These are phyloP conservation scores for Pulveroboletus sp. DNA, from an alignment of 768 basidiomycete species.

Conservation along the genomic window DNA sequence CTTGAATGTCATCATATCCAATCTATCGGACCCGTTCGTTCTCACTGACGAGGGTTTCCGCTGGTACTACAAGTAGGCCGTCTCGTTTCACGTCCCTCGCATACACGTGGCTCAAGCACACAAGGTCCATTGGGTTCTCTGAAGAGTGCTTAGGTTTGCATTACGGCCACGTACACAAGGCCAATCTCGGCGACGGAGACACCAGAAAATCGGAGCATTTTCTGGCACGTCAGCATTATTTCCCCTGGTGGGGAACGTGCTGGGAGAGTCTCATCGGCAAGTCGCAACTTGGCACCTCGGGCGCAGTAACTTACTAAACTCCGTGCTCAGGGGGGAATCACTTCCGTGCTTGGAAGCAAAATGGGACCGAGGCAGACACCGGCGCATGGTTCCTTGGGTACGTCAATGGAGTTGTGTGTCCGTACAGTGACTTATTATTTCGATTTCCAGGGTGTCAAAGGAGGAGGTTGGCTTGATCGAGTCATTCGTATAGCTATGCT, in stretches of 20 bases:
- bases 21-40: slow-evolving; percentile 71
- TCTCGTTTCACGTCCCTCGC: neutral
- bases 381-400: slow-evolving; percentile 86
- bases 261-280: slow-evolving; percentile 78
- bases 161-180: slow-evolving; percentile 68
- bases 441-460: slow-evolving; percentile 56
- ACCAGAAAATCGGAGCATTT: slow-evolving; percentile 63
- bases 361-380: slow-evolving; percentile 65
- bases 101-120: neutral
- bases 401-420: slow-evolving; percentile 19
- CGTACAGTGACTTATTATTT: neutral
- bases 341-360: slow-evolving; percentile 87
- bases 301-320: slow-evolving; percentile 1
- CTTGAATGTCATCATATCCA: slow-evolving; percentile 79
- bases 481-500: neutral
- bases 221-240: slow-evolving; percentile 75
- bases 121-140: slow-evolving; percentile 76
- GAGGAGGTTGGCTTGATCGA: slow-evolving; percentile 45
- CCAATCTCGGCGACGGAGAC: slow-evolving; percentile 81
- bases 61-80: slow-evolving; percentile 57
- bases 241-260: slow-evolving; percentile 78
- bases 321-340: slow-evolving; percentile 68
- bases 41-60: slow-evolving; percentile 71
- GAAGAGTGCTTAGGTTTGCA: slow-evolving; percentile 81
- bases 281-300: neutral